phyloP scores from a whole-genome alignment of 73 alveolate species.

The Paramecium sonneborni region DNA sequence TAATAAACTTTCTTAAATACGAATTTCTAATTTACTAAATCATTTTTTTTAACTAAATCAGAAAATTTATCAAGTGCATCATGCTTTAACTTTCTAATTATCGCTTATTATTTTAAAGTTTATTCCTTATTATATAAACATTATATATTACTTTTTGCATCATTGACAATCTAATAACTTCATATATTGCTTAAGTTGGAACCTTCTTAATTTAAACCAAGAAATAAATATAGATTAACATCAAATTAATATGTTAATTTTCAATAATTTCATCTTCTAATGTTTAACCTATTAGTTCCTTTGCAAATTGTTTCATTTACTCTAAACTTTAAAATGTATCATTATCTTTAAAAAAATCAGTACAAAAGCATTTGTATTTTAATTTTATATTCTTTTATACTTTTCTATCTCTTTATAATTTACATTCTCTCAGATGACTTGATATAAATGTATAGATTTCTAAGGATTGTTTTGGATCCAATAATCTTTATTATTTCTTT shows the following conservation, averaged over 20 bases:
- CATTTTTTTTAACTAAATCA: slow-evolving; percentile 4
- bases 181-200: slow-evolving; percentile 45
- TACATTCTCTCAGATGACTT: slow-evolving; percentile 11
- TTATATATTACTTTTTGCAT: neutral
- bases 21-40: slow-evolving; percentile 16
- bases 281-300: neutral
- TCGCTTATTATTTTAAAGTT: neutral
- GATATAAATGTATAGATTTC: neutral
- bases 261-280: slow-evolving; percentile 13
- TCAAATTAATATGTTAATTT: neutral
- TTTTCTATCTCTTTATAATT: slow-evolving; percentile 15
- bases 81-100: neutral
- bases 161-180: neutral
- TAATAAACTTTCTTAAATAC: neutral
- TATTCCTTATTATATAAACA: neutral
- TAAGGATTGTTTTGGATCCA: slow-evolving; percentile 20
- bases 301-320: neutral
- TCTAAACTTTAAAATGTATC: neutral
- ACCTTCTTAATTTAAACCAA: slow-evolving; percentile 19
- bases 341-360: neutral
- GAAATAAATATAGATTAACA: neutral
- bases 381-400: neutral
- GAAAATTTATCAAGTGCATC: neutral
- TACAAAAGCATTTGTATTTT: slow-evolving; percentile 18
- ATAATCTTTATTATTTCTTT: neutral